Conservation (phyloP, 441 rosid genomes). For the Gossypium gossypioides region DNA sequence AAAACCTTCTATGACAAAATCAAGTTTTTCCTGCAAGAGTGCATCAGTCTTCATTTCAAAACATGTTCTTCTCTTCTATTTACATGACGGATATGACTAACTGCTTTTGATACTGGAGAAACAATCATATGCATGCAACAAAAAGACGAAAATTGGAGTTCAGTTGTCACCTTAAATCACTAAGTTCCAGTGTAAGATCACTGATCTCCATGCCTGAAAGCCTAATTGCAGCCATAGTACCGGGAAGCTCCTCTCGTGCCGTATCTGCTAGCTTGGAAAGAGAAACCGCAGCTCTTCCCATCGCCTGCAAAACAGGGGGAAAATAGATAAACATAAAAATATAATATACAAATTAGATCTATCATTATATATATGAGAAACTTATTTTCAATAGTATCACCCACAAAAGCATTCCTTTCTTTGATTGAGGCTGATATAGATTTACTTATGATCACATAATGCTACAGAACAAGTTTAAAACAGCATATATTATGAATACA, state of each 20-base stretch:
- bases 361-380: not conserved
- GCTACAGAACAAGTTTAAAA: not conserved
- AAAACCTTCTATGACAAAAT: not conserved
- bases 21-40: not conserved
- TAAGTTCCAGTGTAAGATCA: conserved; percentile 82
- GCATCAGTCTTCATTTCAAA: not conserved
- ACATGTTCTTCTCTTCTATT: not conserved
- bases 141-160: not conserved
- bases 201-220: conserved; percentile 97
- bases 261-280: conserved; percentile 80
- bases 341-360: not conserved
- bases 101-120: not conserved
- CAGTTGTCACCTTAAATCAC: conserved; percentile 64
- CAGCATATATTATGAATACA: not conserved
- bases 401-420: not conserved
- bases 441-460: not conserved
- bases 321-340: not conserved
- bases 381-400: not conserved
- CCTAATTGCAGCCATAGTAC: conserved; percentile 90
- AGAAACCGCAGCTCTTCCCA: conserved; percentile 80
- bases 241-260: conserved; percentile 81
- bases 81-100: not conserved
- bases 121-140: not conserved
- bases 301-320: conserved; percentile 37
- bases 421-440: not conserved